These are phyloP conservation scores for Sindora glabra DNA, from an alignment of 306 rosid genomes.

Conservation along the genomic window DNA sequence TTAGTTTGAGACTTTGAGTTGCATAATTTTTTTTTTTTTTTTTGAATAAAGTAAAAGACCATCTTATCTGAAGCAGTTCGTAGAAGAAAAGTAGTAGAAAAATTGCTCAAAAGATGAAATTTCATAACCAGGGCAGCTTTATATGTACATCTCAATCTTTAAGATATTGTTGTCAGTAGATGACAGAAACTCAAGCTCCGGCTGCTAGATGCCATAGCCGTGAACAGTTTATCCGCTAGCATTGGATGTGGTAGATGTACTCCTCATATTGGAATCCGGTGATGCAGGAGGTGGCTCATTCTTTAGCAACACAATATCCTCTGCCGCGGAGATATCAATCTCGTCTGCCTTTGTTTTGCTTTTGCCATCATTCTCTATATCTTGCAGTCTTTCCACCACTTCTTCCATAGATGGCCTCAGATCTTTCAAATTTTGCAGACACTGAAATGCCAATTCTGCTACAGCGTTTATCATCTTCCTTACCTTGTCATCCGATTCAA, in stretches of 20 bases:
- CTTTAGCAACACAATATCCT: conserved; percentile 33
- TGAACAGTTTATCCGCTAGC: conserved; percentile 37
- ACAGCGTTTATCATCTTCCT: conserved; percentile 52
- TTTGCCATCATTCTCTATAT: conserved; percentile 37
- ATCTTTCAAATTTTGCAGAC: conserved; percentile 58
- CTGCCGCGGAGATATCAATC: conserved; percentile 30
- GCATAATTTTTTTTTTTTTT: too few species aligned
- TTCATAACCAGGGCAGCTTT: conserved; percentile 9
- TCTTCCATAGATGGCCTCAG: conserved; percentile 64
- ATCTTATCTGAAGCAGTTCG: neutral
- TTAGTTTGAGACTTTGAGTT: too few species aligned
- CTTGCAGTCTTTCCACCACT: conserved; percentile 37
- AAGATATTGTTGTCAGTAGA: neutral
- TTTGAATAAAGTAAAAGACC: neutral
- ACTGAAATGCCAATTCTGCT: conserved; percentile 76
- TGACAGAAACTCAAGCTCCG: conserved; percentile 1
- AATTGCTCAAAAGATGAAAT: neutral
- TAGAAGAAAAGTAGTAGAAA: neutral
- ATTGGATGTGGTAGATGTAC: conserved; percentile 45
- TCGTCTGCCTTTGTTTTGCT: conserved; percentile 36
- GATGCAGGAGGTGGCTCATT: too few species aligned
- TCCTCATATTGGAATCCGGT: conserved; percentile 33
- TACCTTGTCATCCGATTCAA: conserved; percentile 44
- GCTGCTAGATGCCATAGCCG: neutral
- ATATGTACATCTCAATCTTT: conserved; percentile 30